Conservation (phyloP, 768 basidiomycete genomes). For the Pleurotus djamor region DNA sequence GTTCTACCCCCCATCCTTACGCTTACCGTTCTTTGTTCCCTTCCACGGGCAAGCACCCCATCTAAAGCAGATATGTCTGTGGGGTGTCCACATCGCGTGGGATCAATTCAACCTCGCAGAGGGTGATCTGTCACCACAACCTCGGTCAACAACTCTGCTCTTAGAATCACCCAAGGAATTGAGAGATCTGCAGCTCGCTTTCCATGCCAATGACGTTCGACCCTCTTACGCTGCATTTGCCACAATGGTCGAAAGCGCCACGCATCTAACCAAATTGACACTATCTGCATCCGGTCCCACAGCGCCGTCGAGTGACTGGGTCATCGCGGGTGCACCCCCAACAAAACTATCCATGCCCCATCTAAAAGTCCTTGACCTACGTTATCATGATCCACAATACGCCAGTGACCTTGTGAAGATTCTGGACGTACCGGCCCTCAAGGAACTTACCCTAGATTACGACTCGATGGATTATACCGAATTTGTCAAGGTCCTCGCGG, state of each 20-base stretch:
- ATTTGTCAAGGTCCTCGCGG: slow-evolving; percentile 42
- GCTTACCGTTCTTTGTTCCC: slow-evolving; percentile 34
- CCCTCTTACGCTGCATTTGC: slow-evolving; percentile 55
- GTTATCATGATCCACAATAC: slow-evolving; percentile 36
- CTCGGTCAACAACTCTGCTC: slow-evolving; percentile 37
- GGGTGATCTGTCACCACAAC: not conserved
- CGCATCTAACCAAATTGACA: slow-evolving; percentile 50
- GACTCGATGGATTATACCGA: slow-evolving; percentile 51
- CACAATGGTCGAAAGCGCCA: slow-evolving; percentile 48
- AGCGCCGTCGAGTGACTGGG: slow-evolving; percentile 33
- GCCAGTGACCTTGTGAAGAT: slow-evolving; percentile 34
- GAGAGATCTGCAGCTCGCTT: slow-evolving; percentile 54
- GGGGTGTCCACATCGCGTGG: slow-evolving; percentile 77
- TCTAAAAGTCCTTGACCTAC: slow-evolving; percentile 33
- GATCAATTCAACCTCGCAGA: slow-evolving; percentile 13
- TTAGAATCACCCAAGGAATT: slow-evolving; percentile 25
- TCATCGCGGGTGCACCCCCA: slow-evolving; percentile 18
- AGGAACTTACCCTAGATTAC: slow-evolving; percentile 51
- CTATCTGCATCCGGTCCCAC: slow-evolving; percentile 59
- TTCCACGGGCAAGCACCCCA: slow-evolving; percentile 57
- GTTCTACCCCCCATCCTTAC: slow-evolving; percentile 39
- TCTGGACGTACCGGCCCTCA: slow-evolving; percentile 36
- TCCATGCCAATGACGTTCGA: slow-evolving; percentile 60
- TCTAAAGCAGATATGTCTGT: slow-evolving; percentile 46
- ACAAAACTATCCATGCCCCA: slow-evolving; percentile 25